These are phyloP conservation scores for Trichoderma parareesei DNA, from an alignment of 495 filamentous ascomycete genomes.

Conservation along the genomic window DNA sequence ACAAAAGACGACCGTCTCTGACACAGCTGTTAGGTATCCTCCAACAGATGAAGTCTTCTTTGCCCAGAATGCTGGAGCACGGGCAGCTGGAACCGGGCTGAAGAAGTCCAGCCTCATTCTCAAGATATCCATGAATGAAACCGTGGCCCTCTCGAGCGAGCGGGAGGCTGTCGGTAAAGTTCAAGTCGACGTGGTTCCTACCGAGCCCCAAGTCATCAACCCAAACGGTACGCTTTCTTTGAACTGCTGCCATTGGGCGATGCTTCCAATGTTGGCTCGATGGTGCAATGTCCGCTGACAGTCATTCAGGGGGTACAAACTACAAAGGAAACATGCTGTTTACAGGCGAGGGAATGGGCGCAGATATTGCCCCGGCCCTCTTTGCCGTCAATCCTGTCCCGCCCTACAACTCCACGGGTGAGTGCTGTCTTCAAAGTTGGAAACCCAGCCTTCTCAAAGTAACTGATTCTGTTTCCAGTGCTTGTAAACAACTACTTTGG, in stretches of 20 bases:
- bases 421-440: neutral
- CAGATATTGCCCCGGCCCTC: constrained; percentile 31
- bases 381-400: constrained; percentile 37
- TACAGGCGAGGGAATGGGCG: constrained; percentile 40
- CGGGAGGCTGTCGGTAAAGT: constrained; percentile 36
- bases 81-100: constrained; percentile 39
- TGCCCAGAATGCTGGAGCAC: constrained; percentile 41
- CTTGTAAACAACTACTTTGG: constrained; percentile 47
- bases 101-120: constrained; percentile 43
- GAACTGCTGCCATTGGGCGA: neutral
- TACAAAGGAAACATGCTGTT: constrained; percentile 39
- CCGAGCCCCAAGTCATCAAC: constrained; percentile 35
- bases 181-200: constrained; percentile 27
- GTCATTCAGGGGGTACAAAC: constrained; percentile 36
- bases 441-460: neutral
- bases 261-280: neutral
- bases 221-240: constrained; percentile 35
- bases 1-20: neutral
- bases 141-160: constrained; percentile 27
- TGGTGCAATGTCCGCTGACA: neutral
- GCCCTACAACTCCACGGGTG: constrained; percentile 43
- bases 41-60: constrained; percentile 45
- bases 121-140: constrained; percentile 39
- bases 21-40: constrained; percentile 22
- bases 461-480: constrained; percentile 14